Percentiles rank a stretch among this genome's conserved stretches.
Evolutionary conservation across 2,329 filamentous ascomycete genomes (phyloP).

Genomic region (Magnaporthiopsis incrustans): DNA sequence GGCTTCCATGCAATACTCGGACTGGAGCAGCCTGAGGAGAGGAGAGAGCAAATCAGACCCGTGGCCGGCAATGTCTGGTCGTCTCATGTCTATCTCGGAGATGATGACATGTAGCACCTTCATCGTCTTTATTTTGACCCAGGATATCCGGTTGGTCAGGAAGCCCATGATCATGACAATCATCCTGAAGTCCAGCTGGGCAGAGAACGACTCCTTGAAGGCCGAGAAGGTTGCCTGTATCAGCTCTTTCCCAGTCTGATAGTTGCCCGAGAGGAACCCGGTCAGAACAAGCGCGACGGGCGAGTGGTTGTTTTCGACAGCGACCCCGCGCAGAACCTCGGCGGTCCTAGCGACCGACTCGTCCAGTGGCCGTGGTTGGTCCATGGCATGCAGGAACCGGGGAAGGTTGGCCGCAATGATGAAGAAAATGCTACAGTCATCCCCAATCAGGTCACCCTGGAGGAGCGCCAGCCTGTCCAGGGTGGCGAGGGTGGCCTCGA

Average conservation of each 20-base stretch:
- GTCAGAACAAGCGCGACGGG: constrained; percentile 62
- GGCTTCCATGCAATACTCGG: constrained; percentile 88
- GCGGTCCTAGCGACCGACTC: constrained; percentile 54
- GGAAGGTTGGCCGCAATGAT: constrained; percentile 88
- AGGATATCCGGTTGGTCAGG: constrained; percentile 77
- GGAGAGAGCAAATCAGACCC: constrained; percentile 94
- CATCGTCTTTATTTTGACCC: constrained; percentile 93
- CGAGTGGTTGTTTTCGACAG: constrained; percentile 62
- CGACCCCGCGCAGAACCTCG: constrained; percentile 60
- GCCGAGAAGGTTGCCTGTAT: constrained; percentile 59
- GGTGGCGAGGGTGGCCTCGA: constrained; percentile 68
- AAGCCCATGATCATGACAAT: constrained; percentile 86
- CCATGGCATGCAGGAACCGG: constrained; percentile 71
- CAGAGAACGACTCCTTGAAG: constrained; percentile 71
- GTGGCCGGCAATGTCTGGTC: constrained; percentile 80
- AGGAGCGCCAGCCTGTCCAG: constrained; percentile 72
- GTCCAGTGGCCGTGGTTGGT: constrained; percentile 41
- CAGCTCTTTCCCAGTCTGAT: constrained; percentile 62
- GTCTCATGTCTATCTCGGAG: constrained; percentile 86
- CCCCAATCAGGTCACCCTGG: constrained; percentile 77
- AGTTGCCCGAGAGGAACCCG: constrained; percentile 60
- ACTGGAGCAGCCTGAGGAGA: constrained; percentile 79
- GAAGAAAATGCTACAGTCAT: constrained; percentile 75
- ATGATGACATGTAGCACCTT: constrained; percentile 78
- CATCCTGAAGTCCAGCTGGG: constrained; percentile 73